Percentiles rank a stretch among this genome's conserved stretches.
Conservation (phyloP, 1,284 basidiomycete genomes). For the Rhodotorula sp. region DNA sequence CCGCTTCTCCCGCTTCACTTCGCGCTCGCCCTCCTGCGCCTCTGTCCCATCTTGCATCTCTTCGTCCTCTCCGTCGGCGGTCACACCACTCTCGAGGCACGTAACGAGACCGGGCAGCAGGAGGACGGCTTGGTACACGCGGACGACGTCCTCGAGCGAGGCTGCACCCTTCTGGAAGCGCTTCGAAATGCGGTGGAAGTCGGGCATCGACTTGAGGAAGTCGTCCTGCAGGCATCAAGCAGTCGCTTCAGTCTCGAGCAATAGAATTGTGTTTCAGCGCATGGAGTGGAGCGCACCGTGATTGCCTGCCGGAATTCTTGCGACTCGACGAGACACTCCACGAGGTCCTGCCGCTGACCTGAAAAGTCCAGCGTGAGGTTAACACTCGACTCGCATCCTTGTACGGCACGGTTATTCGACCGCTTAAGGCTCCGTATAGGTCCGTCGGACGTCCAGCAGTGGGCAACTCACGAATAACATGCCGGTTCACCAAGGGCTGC, state of each 20-base stretch:
- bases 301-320: constrained; percentile 67
- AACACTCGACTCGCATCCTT: no score
- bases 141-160: constrained; percentile 89
- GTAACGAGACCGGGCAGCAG: constrained; percentile 75
- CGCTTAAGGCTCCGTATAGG: not conserved
- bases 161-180: constrained; percentile 83
- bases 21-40: not conserved
- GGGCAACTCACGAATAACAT: constrained; percentile 76
- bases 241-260: not conserved
- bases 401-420: no score
- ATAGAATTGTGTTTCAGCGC: no score
- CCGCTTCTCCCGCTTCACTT: constrained; percentile 45
- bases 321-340: constrained; percentile 82
- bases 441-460: constrained; percentile 5
- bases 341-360: constrained; percentile 81
- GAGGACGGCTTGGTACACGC: constrained; percentile 85
- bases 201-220: constrained; percentile 85
- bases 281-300: constrained; percentile 56
- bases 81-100: constrained; percentile 53
- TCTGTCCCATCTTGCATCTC: not conserved
- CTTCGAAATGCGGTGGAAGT: constrained; percentile 89
- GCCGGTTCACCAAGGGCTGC: constrained; percentile 90
- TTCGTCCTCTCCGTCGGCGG: constrained; percentile 29
- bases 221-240: constrained; percentile 61
- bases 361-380: not conserved